Conservation (phyloP, 23 red algal genomes). For the Gracilariopsis chorda region DNA sequence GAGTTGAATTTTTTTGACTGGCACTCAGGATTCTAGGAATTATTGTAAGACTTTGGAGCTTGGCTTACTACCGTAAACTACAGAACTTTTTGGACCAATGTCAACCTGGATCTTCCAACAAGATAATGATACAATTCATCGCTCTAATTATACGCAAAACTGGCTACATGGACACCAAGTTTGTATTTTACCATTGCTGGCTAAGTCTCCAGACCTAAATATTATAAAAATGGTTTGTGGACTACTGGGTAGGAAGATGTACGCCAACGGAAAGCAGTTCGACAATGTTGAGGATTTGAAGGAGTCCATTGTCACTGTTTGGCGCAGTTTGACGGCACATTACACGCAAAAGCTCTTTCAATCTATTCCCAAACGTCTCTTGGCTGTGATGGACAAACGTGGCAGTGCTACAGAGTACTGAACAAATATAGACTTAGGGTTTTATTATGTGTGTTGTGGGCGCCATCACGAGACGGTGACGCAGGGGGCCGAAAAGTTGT, state of each 20-base stretch:
- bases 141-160: not conserved
- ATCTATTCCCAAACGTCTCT: not conserved
- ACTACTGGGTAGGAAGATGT: not conserved
- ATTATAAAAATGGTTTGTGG: constrained; percentile 2
- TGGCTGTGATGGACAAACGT: not conserved
- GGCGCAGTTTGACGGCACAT: not conserved
- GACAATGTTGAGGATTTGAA: not conserved
- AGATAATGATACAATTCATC: not conserved
- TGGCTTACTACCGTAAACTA: not conserved
- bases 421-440: too few relatives aligned
- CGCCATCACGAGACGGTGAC: too few relatives aligned
- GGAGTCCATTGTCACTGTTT: not conserved
- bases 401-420: not conserved
- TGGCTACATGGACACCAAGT: not conserved
- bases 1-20: not conserved
- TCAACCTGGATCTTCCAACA: not conserved
- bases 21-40: not conserved
- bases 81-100: not conserved
- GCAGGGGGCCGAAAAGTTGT: too few relatives aligned
- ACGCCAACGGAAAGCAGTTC: not conserved
- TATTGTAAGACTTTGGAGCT: not conserved
- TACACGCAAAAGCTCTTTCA: not conserved
- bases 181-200: not conserved
- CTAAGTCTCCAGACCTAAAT: constrained; percentile 2
- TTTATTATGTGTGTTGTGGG: too few relatives aligned